phyloP scores from a whole-genome alignment of 1,284 basidiomycete species.

The Pterula multifida region DNA sequence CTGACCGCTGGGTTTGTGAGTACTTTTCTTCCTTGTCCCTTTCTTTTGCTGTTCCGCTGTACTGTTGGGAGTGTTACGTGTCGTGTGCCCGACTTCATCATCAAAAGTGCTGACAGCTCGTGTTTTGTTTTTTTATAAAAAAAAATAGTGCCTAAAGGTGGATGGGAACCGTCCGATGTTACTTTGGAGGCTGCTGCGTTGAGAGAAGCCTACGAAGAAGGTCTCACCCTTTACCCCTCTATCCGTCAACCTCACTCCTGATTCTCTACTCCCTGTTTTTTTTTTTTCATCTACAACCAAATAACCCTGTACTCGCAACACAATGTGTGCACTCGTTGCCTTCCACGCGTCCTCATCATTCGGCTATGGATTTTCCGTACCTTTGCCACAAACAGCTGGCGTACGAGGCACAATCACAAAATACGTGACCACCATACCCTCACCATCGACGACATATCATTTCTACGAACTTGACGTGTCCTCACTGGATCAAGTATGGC shows the following conservation, averaged over 20 bases:
- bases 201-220: constrained; percentile 85
- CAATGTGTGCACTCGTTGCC: neutral
- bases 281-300: constrained; percentile 15
- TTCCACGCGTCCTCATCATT: neutral
- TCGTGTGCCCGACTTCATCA: constrained; percentile 2
- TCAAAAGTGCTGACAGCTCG: neutral
- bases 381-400: constrained; percentile 40
- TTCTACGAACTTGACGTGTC: constrained; percentile 78
- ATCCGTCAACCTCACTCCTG: constrained; percentile 59
- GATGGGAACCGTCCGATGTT: constrained; percentile 71
- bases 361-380: neutral
- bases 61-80: constrained; percentile 2
- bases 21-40: constrained; percentile 18
- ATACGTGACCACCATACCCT: constrained; percentile 66
- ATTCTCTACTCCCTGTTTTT: constrained; percentile 27
- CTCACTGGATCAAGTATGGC: constrained; percentile 61
- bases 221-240: constrained; percentile 75
- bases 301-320: constrained; percentile 1
- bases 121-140: constrained; percentile 9
- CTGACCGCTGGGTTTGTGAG: constrained; percentile 77
- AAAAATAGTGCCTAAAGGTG: constrained; percentile 79
- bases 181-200: constrained; percentile 73
- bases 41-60: constrained; percentile 9
- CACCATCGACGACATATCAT: constrained; percentile 68
- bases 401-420: constrained; percentile 69